Evolutionary conservation across 352 stramenopile species (phyloP), one percentile per base, ranked within the genome.

Genomic region (Phytophthora pisi): DNA sequence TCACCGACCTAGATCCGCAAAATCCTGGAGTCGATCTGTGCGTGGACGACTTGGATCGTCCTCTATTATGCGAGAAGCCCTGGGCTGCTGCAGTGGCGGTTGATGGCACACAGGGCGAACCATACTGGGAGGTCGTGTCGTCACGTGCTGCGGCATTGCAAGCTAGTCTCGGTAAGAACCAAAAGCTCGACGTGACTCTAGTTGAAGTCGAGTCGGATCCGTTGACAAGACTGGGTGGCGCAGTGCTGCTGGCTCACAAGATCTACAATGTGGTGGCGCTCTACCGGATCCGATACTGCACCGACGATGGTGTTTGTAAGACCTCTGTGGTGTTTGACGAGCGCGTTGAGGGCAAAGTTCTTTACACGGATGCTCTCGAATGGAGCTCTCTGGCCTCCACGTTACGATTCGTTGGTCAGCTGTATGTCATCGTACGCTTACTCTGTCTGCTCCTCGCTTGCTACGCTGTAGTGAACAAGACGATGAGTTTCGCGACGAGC

Each of bases 61-160:
- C 78, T 6, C 69, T 87, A 28, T 83, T 87, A 20, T 87, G 76
- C 46, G 78, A 87, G 49, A 87, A 87, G 61, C 74, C 78, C 13
- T 87, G 78, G 78, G 72, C 78, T 7, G 78, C 64, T 26, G 38
- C 63, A 9, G 36, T 72, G 24, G 31, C 38, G 24, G 43, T 55
- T n/a, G 46, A 65, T 30, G 49, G 49, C 10, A 66, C 30, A 16
- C 30, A 62, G 23, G 56, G 43, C 13, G 52, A 64, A 24, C 20
- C 64, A n/a, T 45, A 82, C 9, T 87, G 78, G 78, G 77, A 83
- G 42, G 59, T 70, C 51, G 70, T 87, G 45, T 85, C 76, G 3
- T 59, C 47, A 16, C 61, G 65, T 23, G 63, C 62, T 10, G 76
- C 68, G 7, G 58, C 42, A 38, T 42, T 87, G 15, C 78, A 87